A percentile compares a stretch with the other conserved stretches of the same genome.
Evolutionary conservation across 2,329 filamentous ascomycete species (phyloP).

Genomic region (Metarhizium sp.): DNA sequence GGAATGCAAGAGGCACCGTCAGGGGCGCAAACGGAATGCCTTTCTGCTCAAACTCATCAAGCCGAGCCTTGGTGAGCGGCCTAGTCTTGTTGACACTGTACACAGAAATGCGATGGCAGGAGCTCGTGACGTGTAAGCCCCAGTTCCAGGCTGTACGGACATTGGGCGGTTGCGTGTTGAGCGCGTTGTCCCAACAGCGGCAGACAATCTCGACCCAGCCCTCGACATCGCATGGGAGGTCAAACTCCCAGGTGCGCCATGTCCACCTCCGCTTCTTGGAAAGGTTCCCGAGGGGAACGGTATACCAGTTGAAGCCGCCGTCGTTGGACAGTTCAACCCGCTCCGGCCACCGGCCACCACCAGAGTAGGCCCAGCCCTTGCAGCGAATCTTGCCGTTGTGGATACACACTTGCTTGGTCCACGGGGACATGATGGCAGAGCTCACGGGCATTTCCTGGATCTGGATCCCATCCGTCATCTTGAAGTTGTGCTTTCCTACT

Average conservation of each 20-base stretch:
- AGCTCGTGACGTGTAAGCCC: conserved; percentile 56
- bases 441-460: conserved; percentile 67
- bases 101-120: conserved; percentile 49
- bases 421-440: conserved; percentile 56
- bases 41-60: conserved; percentile 41
- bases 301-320: conserved; percentile 56
- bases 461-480: conserved; percentile 49
- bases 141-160: conserved; percentile 53
- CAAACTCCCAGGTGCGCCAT: conserved; percentile 56
- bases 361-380: conserved; percentile 50
- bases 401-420: conserved; percentile 49
- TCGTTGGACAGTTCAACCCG: conserved; percentile 55
- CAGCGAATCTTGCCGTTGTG: conserved; percentile 49
- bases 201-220: conserved; percentile 52
- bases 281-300: conserved; percentile 49
- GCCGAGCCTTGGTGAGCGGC: conserved; percentile 35
- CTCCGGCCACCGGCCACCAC: conserved; percentile 50
- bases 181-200: conserved; percentile 51
- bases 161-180: conserved; percentile 50
- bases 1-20: conserved; percentile 42
- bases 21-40: conserved; percentile 40
- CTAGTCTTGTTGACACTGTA: conserved; percentile 52
- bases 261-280: conserved; percentile 52
- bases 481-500: conserved; percentile 56
- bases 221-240: conserved; percentile 52